Percentiles rank a stretch among this genome's conserved stretches.
Evolutionary conservation across 208 protist species (phyloP).

Genomic region (Leishmania martiniquensis): DNA sequence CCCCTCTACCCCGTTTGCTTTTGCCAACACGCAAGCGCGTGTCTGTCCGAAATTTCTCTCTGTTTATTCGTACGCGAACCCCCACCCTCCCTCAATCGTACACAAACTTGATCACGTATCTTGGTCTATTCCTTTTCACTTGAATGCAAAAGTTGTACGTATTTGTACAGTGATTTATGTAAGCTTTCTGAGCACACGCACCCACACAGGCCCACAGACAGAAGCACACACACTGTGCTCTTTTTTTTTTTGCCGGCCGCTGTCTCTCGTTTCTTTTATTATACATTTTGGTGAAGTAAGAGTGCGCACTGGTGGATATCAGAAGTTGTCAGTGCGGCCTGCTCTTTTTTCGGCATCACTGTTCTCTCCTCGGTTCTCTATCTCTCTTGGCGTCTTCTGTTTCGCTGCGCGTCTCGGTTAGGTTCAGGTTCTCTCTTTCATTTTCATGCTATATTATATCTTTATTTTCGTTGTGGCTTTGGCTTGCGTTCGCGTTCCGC

Average conservation of each 20-base stretch:
- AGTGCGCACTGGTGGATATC: background rate
- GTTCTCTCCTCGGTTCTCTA: background rate
- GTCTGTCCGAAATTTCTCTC: background rate
- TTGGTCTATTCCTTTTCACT: background rate
- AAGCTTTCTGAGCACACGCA: background rate
- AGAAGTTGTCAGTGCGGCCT: background rate
- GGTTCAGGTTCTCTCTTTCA: background rate
- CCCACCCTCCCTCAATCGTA: too few species aligned
- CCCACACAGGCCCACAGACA: too few species aligned
- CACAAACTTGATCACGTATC: background rate
- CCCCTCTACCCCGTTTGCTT: background rate
- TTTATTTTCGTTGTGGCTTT: background rate
- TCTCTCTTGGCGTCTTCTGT: conserved; percentile 1
- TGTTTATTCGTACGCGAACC: background rate
- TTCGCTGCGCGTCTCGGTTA: background rate
- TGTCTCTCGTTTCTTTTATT: conserved; percentile 1
- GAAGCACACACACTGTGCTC: too few species aligned
- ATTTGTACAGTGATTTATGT: background rate
- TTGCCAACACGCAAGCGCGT: background rate
- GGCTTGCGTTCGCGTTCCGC: background rate
- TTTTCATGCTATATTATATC: conserved; percentile 1
- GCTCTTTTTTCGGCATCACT: background rate
- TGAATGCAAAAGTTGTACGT: background rate
- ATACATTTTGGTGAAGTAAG: background rate
- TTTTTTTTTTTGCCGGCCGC: too few species aligned